Conservation (phyloP, 2,329 filamentous ascomycete species). For the Penicillium psychrosexuale region DNA sequence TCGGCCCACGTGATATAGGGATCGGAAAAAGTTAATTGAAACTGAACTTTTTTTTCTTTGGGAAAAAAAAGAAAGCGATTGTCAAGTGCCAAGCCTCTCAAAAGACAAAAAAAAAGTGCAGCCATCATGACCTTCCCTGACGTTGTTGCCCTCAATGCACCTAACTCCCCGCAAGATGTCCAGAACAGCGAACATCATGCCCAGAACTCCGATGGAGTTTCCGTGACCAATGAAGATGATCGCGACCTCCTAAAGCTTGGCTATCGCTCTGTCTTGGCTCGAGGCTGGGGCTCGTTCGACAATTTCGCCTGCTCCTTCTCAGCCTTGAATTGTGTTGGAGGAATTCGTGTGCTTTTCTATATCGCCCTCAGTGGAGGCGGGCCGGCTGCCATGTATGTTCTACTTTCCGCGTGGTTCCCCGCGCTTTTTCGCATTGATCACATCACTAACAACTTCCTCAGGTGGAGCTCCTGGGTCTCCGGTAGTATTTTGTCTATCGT, state of each 20-base stretch:
- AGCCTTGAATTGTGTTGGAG: slow-evolving; percentile 28
- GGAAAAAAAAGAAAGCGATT: neutral
- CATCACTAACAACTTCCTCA: neutral
- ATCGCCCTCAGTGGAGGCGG: slow-evolving; percentile 29
- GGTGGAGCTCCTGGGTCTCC: slow-evolving; percentile 25
- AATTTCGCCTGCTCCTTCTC: slow-evolving; percentile 31
- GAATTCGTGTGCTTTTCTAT: slow-evolving; percentile 29
- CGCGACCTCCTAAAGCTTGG: slow-evolving; percentile 26
- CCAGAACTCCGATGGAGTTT: slow-evolving; percentile 7
- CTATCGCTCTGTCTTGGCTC: slow-evolving; percentile 25
- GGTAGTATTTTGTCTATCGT: slow-evolving; percentile 25
- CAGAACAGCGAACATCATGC: neutral
- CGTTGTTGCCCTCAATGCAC: neutral
- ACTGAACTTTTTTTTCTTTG: neutral
- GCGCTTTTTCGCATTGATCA: neutral
- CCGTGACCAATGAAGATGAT: slow-evolving; percentile 25
- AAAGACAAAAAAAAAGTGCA: neutral
- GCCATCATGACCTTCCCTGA: slow-evolving; percentile 7
- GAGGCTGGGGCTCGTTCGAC: slow-evolving; percentile 28
- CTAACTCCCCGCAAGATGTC: slow-evolving; percentile 11
- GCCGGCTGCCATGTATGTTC: slow-evolving; percentile 24
- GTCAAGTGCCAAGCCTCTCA: neutral
- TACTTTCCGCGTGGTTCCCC: neutral
- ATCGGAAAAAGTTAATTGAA: slow-evolving; percentile 7
- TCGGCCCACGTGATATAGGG: slow-evolving; percentile 12